Conservation (phyloP, 257 asterid genomes). For the Solanum sitiens region DNA sequence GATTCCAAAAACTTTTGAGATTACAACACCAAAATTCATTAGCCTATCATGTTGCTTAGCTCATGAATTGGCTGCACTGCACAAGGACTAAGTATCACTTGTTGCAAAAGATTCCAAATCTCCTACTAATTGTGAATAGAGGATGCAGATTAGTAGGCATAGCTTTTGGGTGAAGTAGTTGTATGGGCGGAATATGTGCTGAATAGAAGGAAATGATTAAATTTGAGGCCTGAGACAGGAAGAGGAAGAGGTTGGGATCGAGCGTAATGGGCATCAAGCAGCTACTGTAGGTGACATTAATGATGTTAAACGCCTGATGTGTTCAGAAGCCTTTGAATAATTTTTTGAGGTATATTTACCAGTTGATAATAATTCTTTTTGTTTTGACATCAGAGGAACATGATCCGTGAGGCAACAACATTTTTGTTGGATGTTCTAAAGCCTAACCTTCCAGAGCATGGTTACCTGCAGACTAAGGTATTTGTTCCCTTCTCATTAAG, state of each 20-base stretch:
- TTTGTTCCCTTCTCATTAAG: too few species aligned
- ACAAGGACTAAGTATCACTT: not conserved
- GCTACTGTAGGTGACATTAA: constrained; percentile 39
- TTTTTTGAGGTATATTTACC: too few species aligned
- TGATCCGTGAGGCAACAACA: too few species aligned
- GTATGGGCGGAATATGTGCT: constrained; percentile 40
- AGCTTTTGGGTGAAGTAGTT: not conserved
- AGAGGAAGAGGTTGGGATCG: constrained; percentile 9
- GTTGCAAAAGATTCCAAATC: not conserved
- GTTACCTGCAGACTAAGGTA: too few species aligned
- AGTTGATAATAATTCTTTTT: too few species aligned
- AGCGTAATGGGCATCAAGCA: constrained; percentile 45
- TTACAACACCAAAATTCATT: not conserved
- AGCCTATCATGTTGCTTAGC: not conserved
- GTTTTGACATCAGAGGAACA: too few species aligned
- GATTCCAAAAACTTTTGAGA: not conserved
- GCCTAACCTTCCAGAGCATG: too few species aligned
- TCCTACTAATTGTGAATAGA: too few species aligned
- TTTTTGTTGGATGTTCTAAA: too few species aligned
- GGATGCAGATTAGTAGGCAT: too few species aligned
- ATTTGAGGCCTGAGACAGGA: constrained; percentile 22
- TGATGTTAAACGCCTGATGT: constrained; percentile 13
- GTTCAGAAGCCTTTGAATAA: too few species aligned
- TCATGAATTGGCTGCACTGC: not conserved
- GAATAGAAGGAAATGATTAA: constrained; percentile 9